phyloP scores from a whole-genome alignment of 176 grass and related monocot genomes.

The Chrysopogon serrulatus region DNA sequence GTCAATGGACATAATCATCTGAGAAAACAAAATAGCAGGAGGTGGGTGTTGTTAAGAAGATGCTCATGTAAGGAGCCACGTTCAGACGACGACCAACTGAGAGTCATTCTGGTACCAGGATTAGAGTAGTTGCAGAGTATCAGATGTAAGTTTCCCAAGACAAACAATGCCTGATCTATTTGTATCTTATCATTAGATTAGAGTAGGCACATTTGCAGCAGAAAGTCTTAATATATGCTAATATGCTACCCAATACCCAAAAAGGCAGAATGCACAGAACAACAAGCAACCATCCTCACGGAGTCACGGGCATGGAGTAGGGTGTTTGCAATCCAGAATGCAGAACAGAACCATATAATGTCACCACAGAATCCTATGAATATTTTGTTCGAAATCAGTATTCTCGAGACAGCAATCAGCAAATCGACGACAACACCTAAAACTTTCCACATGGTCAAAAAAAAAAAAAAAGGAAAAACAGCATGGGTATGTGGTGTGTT shows the following conservation, averaged over 20 bases:
- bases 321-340: background rate
- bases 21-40: conserved; percentile 28
- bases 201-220: background rate
- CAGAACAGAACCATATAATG: background rate
- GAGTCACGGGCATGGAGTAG: background rate
- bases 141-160: background rate
- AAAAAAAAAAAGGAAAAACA: no score
- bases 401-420: background rate
- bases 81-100: background rate
- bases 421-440: background rate
- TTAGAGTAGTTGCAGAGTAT: background rate
- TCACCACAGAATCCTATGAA: background rate
- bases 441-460: background rate
- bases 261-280: background rate
- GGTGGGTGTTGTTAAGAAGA: background rate
- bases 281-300: conserved; percentile 5
- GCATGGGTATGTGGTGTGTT: background rate
- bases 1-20: conserved; percentile 80
- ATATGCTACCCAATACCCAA: background rate
- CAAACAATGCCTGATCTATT: background rate
- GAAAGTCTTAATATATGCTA: background rate
- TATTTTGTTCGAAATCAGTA: background rate
- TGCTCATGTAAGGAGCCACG: background rate
- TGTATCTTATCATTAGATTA: background rate
- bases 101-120: background rate